Base-by-base conservation (phyloP, 2,329 filamentous ascomycete genomes). In the Paecilomyces variotii region DNA sequence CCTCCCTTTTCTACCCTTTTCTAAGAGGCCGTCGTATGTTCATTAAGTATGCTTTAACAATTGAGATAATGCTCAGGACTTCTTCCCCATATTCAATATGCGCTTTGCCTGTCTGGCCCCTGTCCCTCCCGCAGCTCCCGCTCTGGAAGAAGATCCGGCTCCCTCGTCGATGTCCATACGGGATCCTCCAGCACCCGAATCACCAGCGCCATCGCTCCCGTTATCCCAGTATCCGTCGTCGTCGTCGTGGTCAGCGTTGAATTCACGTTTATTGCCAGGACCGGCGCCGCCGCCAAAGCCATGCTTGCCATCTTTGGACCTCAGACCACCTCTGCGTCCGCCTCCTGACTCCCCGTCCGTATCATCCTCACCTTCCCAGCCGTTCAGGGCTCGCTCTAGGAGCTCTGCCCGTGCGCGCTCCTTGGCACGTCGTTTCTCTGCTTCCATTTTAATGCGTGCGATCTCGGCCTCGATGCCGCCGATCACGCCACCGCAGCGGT, bases 401-500 rank as follows among this genome's bases (percentile, higher is more conserved):
- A 79, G 75, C 5, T 74, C 72, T 0, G 82, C 76, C 57, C 82
- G 78, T 3, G 73, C 77, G 5, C 76, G 71, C 55, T 81, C 78
- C 54, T 82, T 80, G 10, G 72, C 77, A 49, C 82, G 80, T 14
- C 85, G 79, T 54, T 75, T 72, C 28, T 78, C 74, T 1, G 88
- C 87, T 1, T 80, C 77, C 1, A 74, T 72, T 64, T 84, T 86
- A 61, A 97, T 86, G 32, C 74, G 78, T 12, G 79, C 79, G 58
- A 96, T 89, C 71, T 96, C 88, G 1, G 78, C 77, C 63, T 96
- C 91, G 2, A 99, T 83, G 30, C 88, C 88, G 0, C 75, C 77
- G 1, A 97, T 84, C 1, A 91, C 90, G 2, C 80, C 76, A 4
- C 84, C 83, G 78, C 93, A 97, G 59, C 91, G 86, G n/a, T 75